Evolutionary conservation across 106 monocot species (phyloP), one percentile per base, ranked within the genome.

Genomic region (Posidonia australis): DNA sequence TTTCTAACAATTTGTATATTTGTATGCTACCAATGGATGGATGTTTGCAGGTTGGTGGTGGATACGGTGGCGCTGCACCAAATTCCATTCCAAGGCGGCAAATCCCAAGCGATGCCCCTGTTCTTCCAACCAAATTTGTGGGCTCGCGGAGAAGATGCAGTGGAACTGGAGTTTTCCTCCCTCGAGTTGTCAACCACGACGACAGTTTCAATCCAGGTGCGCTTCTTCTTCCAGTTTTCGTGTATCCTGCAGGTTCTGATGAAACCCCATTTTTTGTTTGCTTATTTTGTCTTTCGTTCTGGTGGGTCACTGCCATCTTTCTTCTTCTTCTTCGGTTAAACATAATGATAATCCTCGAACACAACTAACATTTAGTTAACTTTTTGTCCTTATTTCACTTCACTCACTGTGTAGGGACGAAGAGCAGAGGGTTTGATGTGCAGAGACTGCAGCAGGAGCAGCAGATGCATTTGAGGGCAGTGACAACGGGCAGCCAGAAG

Each of bases 131-230:
- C 28, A 17, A 14, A 17, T 5, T 0, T 29, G 58, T 58, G 1
- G 26, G 28, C 17, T 3, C 17, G 5, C 26, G 13, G 44, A 62
- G 42, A 31, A 62, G 30, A 27, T 26, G 64, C 46, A 46, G 44
- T 26, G 64, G 64, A 7, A 64, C 64, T 46, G 64, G 64, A 9
- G 64, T 64, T 43, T 64, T 64, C 24, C 64, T 64, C 0, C 64
- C 64, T 14, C 21, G 64, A 9, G 16, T 44, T 16, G 60, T 29
- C 5, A 55, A 55, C 19, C 4, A 55, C 24, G 24, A 55, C 24
- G 54, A 24, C 4, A 23, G 23, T 14, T 3, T 17, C 4, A 3
- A 5, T 25, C 21, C 54, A 55, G 20, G 54, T 21, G 5, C 9
- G 54, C 4, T 25, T 55, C 11, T 55, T 49, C 49, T 17, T 49